Percentiles rank a stretch among this genome's conserved stretches.
phyloP scores from a whole-genome alignment of 805 yeast species.

The Candida hispaniensis region DNA sequence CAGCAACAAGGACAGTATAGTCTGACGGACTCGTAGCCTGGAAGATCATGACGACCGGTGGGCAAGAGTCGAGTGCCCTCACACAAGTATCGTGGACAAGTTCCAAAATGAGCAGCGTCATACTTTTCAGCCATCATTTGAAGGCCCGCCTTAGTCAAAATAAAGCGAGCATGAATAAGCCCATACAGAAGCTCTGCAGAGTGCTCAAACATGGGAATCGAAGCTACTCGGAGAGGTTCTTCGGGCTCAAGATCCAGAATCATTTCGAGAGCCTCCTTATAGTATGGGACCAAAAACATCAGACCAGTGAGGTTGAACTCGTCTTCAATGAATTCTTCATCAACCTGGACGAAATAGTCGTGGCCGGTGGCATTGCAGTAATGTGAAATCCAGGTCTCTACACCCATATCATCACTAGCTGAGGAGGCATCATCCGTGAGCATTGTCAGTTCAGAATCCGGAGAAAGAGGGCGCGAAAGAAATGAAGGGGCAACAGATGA shows the following conservation, averaged over 20 bases:
- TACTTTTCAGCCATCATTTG: slow-evolving; percentile 82
- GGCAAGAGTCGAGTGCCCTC: slow-evolving; percentile 86
- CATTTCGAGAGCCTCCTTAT: slow-evolving; percentile 82
- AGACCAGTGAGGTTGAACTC: slow-evolving; percentile 93
- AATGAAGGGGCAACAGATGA: too few relatives aligned
- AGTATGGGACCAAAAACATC: slow-evolving; percentile 74
- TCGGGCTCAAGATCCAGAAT: slow-evolving; percentile 75
- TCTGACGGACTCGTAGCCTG: slow-evolving; percentile 86
- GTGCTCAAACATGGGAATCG: slow-evolving; percentile 69
- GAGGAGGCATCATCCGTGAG: slow-evolving; percentile 19
- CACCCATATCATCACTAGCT: slow-evolving; percentile 34
- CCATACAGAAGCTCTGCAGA: slow-evolving; percentile 91
- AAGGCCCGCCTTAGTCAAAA: slow-evolving; percentile 79
- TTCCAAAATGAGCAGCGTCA: slow-evolving; percentile 79
- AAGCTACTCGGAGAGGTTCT: slow-evolving; percentile 46
- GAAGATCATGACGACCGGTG: slow-evolving; percentile 79
- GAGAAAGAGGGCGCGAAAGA: too few relatives aligned
- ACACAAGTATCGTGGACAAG: slow-evolving; percentile 83
- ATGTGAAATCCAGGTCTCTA: slow-evolving; percentile 73
- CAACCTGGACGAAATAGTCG: slow-evolving; percentile 85
- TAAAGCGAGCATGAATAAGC: slow-evolving; percentile 84
- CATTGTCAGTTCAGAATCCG: too few relatives aligned
- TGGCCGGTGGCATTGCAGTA: slow-evolving; percentile 73
- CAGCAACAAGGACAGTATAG: slow-evolving; percentile 90
- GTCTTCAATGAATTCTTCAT: slow-evolving; percentile 88